A percentile compares a stretch with the other conserved stretches of the same genome.
Evolutionary conservation across 768 basidiomycete species (phyloP).

Genomic region (Psilocybe subaeruginosa): DNA sequence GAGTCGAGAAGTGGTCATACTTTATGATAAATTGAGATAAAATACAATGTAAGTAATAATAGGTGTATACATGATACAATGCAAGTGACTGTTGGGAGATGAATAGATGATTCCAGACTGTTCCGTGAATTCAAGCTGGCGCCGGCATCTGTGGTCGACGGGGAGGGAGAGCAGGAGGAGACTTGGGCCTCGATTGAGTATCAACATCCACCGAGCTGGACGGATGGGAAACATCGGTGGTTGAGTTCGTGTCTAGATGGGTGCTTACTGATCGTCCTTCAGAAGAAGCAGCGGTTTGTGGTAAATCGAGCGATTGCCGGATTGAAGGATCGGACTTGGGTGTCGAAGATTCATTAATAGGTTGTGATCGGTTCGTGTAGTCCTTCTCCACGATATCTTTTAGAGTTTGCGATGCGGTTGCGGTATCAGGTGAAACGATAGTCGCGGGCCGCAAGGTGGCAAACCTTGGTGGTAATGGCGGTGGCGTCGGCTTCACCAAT

Average conservation of each 20-base stretch:
- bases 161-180: conserved; percentile 32
- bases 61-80: conserved; percentile 11
- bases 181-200: conserved; percentile 8
- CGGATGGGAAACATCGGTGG: neutral
- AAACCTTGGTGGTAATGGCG: conserved; percentile 53
- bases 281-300: neutral
- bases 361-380: conserved; percentile 21
- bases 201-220: conserved; percentile 9
- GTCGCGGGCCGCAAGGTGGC: conserved; percentile 25
- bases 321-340: conserved; percentile 1
- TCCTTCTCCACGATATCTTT: conserved; percentile 59
- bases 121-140: conserved; percentile 10
- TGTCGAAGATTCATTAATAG: conserved; percentile 6
- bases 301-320: neutral
- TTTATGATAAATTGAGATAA: conserved; percentile 9
- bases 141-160: conserved; percentile 27
- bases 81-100: neutral
- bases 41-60: conserved; percentile 15
- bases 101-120: neutral
- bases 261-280: neutral
- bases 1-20: neutral
- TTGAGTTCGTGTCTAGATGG: neutral
- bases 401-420: conserved; percentile 56
- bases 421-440: conserved; percentile 9
- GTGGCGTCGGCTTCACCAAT: conserved; percentile 27